A percentile compares a stretch with the other conserved stretches of the same genome.
These are phyloP conservation scores for Globisporangium emineosum DNA, from an alignment of 352 stramenopile species.

Conservation along the genomic window DNA sequence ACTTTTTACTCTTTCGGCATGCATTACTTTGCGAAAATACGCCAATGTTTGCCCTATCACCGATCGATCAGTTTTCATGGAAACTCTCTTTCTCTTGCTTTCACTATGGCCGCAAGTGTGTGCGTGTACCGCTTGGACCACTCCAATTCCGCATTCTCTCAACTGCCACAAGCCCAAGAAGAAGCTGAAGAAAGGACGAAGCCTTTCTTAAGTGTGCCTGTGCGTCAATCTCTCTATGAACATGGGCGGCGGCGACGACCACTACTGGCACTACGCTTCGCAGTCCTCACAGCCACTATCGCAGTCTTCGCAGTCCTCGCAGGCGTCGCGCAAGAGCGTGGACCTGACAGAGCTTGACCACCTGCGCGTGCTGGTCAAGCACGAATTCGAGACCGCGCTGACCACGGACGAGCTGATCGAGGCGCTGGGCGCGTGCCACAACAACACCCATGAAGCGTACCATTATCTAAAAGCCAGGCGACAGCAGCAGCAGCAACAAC, in stretches of 20 bases:
- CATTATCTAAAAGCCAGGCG: constrained; percentile 44
- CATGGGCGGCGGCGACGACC: constrained; percentile 21
- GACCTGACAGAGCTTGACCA: constrained; percentile 49
- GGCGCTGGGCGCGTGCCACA: constrained; percentile 40
- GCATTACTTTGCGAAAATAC: too few relatives aligned
- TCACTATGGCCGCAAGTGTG: too few relatives aligned
- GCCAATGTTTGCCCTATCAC: too few relatives aligned
- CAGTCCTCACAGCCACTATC: not conserved
- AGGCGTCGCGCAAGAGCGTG: constrained; percentile 17
- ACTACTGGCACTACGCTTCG: constrained; percentile 4
- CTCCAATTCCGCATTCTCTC: not conserved
- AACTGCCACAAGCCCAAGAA: not conserved
- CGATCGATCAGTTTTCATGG: too few relatives aligned
- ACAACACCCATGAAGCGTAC: constrained; percentile 47
- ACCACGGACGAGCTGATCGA: constrained; percentile 42
- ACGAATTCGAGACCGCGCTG: constrained; percentile 55
- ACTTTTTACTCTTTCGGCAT: too few relatives aligned
- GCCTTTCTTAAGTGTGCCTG: not conserved
- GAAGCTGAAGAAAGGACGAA: not conserved
- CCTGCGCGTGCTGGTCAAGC: constrained; percentile 52
- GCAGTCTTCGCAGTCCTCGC: not conserved
- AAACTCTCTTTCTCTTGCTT: too few relatives aligned
- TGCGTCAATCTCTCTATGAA: not conserved
- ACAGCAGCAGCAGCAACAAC: constrained; percentile 17
- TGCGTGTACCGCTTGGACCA: too few relatives aligned